Conservation (phyloP, 2,329 filamentous ascomycete species). For the Fusarium denticulatum region DNA sequence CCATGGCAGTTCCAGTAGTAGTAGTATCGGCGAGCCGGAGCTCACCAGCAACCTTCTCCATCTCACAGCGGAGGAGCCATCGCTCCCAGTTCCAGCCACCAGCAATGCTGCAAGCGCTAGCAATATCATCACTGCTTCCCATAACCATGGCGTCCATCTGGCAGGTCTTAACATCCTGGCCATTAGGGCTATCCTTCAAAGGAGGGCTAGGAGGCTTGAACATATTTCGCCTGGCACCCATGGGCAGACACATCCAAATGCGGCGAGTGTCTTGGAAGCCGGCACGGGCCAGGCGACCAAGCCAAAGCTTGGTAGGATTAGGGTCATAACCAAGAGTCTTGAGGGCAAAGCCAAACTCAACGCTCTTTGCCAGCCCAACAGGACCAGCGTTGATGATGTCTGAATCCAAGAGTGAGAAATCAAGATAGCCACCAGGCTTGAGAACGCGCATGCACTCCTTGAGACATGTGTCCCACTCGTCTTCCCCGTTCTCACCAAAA, state of each 20-base stretch:
- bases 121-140: conserved; percentile 76
- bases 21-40: conserved; percentile 64
- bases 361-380: conserved; percentile 80
- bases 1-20: conserved; percentile 60
- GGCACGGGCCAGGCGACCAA: conserved; percentile 75
- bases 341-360: conserved; percentile 92
- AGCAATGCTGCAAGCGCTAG: conserved; percentile 81
- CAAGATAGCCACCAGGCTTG: conserved; percentile 91
- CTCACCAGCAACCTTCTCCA: conserved; percentile 80
- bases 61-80: conserved; percentile 89
- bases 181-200: conserved; percentile 50
- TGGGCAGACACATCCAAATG: conserved; percentile 88
- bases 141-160: conserved; percentile 70
- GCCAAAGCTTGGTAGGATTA: conserved; percentile 81
- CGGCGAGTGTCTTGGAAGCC: conserved; percentile 85
- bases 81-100: conserved; percentile 95
- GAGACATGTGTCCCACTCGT: conserved; percentile 90
- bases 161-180: conserved; percentile 55
- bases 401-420: conserved; percentile 90
- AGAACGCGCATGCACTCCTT: conserved; percentile 89
- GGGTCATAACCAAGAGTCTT: conserved; percentile 92
- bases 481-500: conserved; percentile 70
- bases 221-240: conserved; percentile 64
- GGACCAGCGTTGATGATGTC: conserved; percentile 88
- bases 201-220: conserved; percentile 46